Evolutionary conservation across 768 basidiomycete genomes (phyloP).

Genomic region (Gloeophyllum trabeum): DNA sequence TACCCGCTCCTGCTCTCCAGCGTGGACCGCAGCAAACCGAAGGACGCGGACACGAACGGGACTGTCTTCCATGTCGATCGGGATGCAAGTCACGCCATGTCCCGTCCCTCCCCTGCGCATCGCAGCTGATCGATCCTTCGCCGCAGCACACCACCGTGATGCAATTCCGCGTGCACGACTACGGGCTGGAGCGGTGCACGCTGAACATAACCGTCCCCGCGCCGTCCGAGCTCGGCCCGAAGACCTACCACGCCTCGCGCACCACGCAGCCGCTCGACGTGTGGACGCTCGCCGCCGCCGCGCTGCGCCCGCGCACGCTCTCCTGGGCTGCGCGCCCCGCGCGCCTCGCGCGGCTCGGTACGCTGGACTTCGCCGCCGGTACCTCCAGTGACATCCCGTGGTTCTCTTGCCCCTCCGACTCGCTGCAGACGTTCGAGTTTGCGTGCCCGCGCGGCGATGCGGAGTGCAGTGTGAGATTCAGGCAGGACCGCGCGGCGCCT

Average conservation of each 20-base stretch:
- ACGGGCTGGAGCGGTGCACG: constrained; percentile 1
- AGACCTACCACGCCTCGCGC: not conserved
- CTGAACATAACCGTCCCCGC: not conserved
- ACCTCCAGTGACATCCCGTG: not conserved
- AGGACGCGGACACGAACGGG: no score
- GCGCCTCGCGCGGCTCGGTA: not conserved
- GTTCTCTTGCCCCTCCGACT: not conserved
- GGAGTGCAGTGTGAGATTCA: not conserved
- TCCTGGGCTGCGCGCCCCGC: not conserved
- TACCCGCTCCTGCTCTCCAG: no score
- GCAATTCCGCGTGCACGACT: constrained; percentile 1
- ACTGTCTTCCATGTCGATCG: no score
- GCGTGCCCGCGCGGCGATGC: not conserved
- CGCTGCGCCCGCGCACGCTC: not conserved
- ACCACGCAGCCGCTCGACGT: not conserved
- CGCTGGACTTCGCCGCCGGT: not conserved
- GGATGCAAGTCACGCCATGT: no score
- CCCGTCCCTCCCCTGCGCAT: no score
- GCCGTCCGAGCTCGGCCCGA: not conserved
- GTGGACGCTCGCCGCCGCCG: not conserved
- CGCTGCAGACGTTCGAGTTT: not conserved
- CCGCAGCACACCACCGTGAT: not conserved
- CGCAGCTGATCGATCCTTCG: no score
- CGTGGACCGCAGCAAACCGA: no score
- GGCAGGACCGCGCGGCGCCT: not conserved